phyloP scores from a whole-genome alignment of 1,139 yeast genomes.

The Yamadazyma trypodendri region DNA sequence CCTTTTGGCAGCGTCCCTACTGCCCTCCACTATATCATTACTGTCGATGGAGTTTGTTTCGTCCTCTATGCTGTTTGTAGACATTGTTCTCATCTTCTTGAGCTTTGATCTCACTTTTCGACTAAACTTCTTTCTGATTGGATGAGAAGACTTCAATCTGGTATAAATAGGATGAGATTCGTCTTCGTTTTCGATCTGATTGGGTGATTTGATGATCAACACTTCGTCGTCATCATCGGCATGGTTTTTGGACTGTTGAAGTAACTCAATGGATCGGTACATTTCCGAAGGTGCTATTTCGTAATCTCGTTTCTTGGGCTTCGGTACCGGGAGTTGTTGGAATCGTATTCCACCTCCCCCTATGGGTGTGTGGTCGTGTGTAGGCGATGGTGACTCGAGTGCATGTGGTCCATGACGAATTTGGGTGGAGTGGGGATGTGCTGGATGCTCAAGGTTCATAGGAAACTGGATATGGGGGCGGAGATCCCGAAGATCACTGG shows the following conservation, averaged over 20 bases:
- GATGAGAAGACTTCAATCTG: constrained; percentile 17
- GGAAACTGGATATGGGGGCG: constrained; percentile 7
- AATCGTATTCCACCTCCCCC: constrained; percentile 30
- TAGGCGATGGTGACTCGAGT: constrained; percentile 2
- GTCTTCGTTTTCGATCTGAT: constrained; percentile 54
- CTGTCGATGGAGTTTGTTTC: constrained; percentile 24
- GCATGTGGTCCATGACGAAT: neutral
- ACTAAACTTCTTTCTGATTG: constrained; percentile 15
- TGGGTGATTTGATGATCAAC: constrained; percentile 74
- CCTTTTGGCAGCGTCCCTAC: constrained; percentile 1
- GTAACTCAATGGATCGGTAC: constrained; percentile 77
- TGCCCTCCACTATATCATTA: constrained; percentile 15
- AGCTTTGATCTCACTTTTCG: constrained; percentile 24
- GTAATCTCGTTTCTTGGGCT: constrained; percentile 37
- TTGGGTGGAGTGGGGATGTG: neutral
- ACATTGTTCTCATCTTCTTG: constrained; percentile 15
- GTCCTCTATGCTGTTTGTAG: constrained; percentile 16
- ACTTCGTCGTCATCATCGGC: constrained; percentile 71
- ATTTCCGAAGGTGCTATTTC: constrained; percentile 80
- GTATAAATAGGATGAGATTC: constrained; percentile 32
- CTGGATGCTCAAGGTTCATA: constrained; percentile 2
- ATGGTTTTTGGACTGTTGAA: constrained; percentile 37
- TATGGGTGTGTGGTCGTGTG: constrained; percentile 5
- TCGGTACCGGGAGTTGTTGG: constrained; percentile 34
- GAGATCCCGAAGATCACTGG: neutral